Conservation (phyloP, 352 stramenopile species). For the Phytophthora meadii region DNA sequence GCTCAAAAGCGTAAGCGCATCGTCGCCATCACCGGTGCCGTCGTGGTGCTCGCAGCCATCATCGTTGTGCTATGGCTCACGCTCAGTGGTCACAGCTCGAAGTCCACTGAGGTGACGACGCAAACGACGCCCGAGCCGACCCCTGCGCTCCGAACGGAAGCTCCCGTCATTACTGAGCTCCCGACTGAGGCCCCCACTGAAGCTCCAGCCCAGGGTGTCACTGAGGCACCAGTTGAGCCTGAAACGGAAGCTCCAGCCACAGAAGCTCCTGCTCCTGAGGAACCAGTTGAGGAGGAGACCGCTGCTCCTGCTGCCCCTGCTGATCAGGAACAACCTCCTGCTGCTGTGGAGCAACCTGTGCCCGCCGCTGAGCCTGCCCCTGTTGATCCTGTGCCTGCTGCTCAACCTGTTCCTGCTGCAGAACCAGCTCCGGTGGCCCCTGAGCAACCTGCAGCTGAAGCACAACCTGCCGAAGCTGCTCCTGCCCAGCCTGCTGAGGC, state of each 20-base stretch:
- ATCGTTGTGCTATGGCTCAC: conserved; percentile 43
- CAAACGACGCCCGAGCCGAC: conserved; percentile 31
- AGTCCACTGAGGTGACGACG: conserved; percentile 26
- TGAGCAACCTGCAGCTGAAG: not conserved
- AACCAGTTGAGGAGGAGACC: no score
- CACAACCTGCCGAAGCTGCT: not conserved
- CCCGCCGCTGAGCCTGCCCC: conserved; percentile 5
- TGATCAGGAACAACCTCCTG: conserved; percentile 7
- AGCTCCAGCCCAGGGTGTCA: conserved; percentile 1
- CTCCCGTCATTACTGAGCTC: conserved; percentile 15
- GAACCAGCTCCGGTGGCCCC: not conserved
- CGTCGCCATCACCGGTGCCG: conserved; percentile 36
- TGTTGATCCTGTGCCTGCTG: conserved; percentile 5
- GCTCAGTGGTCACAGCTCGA: conserved; percentile 39
- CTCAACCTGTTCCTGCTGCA: conserved; percentile 1
- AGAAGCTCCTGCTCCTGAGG: no score
- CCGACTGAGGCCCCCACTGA: conserved; percentile 22
- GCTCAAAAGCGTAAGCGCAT: conserved; percentile 46
- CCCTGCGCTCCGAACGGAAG: conserved; percentile 27
- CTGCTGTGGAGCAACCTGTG: conserved; percentile 5
- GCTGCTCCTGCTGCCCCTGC: not conserved
- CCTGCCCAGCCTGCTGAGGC: conserved; percentile 5
- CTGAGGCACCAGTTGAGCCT: conserved; percentile 1
- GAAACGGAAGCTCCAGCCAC: conserved; percentile 3
- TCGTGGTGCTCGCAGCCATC: conserved; percentile 37